Conservation (phyloP, 208 protist genomes). For the Leishmania turanica region DNA sequence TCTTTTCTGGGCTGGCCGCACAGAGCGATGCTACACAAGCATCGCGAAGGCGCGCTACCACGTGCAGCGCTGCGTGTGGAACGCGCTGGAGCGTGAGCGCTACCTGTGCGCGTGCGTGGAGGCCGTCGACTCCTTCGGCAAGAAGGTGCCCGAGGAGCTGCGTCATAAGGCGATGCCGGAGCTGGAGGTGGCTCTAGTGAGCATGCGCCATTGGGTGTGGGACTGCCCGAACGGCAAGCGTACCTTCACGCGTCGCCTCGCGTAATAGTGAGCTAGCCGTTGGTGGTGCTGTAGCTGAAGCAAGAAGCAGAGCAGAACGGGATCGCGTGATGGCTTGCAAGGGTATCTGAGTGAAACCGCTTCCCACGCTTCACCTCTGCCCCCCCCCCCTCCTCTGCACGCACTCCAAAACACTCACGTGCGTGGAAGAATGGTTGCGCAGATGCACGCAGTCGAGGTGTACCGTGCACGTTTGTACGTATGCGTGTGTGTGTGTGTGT, state of each 20-base stretch:
- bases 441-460: background rate
- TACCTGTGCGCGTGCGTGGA: constrained; percentile 85
- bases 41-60: constrained; percentile 82
- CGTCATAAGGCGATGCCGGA: constrained; percentile 78
- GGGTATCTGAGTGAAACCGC: background rate
- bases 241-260: constrained; percentile 70
- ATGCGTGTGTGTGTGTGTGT: background rate
- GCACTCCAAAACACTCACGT: background rate
- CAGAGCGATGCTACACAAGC: constrained; percentile 79
- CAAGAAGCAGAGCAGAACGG: background rate
- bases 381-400: background rate
- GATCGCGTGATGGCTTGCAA: background rate
- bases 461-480: background rate
- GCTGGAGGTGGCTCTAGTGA: constrained; percentile 76
- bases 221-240: constrained; percentile 92
- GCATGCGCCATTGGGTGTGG: constrained; percentile 90
- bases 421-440: background rate
- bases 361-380: background rate
- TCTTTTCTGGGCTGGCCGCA: constrained; percentile 74
- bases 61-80: constrained; percentile 86
- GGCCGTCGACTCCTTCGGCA: constrained; percentile 74
- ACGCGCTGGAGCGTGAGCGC: constrained; percentile 89
- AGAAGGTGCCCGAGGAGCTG: constrained; percentile 82
- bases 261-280: constrained; percentile 22
- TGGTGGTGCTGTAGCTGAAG: background rate